Evolutionary conservation across 148 eudicot genomes (phyloP), one percentile per base, ranked within the genome.

Genomic region (Chenopodium suecicum): DNA sequence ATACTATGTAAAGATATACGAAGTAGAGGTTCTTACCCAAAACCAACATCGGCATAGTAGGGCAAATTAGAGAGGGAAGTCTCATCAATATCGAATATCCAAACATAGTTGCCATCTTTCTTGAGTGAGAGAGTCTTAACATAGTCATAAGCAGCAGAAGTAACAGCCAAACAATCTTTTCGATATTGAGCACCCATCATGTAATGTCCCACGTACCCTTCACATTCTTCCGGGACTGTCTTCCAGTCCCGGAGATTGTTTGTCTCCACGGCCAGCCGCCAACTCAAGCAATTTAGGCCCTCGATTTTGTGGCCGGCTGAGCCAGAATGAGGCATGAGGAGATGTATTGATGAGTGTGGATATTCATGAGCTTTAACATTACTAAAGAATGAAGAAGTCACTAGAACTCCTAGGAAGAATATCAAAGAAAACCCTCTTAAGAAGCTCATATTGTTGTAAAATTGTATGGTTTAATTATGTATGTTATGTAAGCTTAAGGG

Each of bases 191-290:
- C 52, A 1, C 92, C 92, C 52, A 90, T 58, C 91, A 91, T 90
- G 84, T 91, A 91, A 75, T 90, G 85, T 0, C 92, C 92, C 0
- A 92, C 87, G 56, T 92, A 92, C 16, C 82, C 79, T 72, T 82
- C 86, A 78, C 95, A 92, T 20, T 81, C 70, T 32, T 25, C 27
- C 2, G 94, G 94, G 37, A 90, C 86, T 3, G 70, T 58, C 60
- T 54, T 81, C 92, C 94, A 91, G n/a, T 64, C 75, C 14, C 54
- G 86, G 60, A 89, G 41, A 65, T 91, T 91, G 90, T 90, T 72
- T 2, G 92, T 76, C 80, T 91, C 94, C 27, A 91, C 89, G 0
- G 89, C 92, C 1, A 91, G 64, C 34, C 89, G 84, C 94, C 94
- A 91, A 76, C 94, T 91, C 75, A 83, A 82, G 86, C 94, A 91